Conservation (phyloP, 1,139 yeast genomes). For the Taiozyma onychis region DNA sequence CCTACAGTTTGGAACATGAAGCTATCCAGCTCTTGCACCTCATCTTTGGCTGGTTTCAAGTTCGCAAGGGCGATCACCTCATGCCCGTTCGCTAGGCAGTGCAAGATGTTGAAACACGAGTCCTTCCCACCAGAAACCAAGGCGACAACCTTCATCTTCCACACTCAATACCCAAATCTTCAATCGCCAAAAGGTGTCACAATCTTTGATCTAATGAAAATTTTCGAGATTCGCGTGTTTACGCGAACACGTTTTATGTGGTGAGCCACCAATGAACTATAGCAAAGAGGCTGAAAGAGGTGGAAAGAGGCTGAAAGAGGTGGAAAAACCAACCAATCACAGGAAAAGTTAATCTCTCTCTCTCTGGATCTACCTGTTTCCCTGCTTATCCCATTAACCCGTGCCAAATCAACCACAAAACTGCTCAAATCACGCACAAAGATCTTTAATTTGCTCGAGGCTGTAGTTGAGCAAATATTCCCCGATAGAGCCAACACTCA, state of each 20-base stretch:
- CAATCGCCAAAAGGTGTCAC: neutral
- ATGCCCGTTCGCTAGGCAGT: constrained; percentile 79
- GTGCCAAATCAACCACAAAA: too few relatives aligned
- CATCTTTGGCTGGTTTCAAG: constrained; percentile 52
- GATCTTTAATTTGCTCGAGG: neutral
- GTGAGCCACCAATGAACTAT: too few relatives aligned
- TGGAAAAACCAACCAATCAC: too few relatives aligned
- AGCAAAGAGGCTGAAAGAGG: too few relatives aligned
- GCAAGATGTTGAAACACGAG: constrained; percentile 83
- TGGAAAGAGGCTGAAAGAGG: too few relatives aligned
- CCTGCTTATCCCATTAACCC: too few relatives aligned
- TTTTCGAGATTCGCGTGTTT: neutral
- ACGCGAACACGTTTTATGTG: too few relatives aligned
- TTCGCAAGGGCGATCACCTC: constrained; percentile 81
- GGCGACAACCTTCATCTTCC: constrained; percentile 80
- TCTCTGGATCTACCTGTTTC: neutral
- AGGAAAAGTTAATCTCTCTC: neutral
- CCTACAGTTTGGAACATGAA: constrained; percentile 99
- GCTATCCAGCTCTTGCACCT: constrained; percentile 71
- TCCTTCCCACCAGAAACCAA: constrained; percentile 95
- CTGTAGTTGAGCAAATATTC: neutral
- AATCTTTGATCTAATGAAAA: neutral
- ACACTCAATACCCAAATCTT: neutral
- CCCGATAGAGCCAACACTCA: neutral
- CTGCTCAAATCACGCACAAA: too few relatives aligned